These are phyloP conservation scores for Evansstolkia leycettana DNA, from an alignment of 495 filamentous ascomycete species.

Conservation along the genomic window DNA sequence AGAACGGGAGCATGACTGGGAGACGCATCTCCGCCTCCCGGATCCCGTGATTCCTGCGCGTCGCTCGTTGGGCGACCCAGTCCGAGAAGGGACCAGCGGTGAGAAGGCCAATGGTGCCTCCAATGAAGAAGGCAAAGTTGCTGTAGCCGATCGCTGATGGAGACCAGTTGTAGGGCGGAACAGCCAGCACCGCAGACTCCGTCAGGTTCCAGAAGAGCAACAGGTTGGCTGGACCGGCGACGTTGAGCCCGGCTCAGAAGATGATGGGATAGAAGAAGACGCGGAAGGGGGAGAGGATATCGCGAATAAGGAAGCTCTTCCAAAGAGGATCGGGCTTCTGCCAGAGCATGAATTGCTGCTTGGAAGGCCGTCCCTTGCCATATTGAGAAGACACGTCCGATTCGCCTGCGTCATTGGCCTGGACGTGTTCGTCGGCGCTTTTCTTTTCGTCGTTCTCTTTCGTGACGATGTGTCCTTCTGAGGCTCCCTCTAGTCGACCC, in stretches of 20 bases:
- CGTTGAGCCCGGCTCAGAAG: conserved; percentile 35
- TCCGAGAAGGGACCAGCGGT: conserved; percentile 44
- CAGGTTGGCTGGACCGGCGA: conserved; percentile 36
- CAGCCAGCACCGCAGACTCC: conserved; percentile 36
- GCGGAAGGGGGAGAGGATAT: conserved; percentile 32
- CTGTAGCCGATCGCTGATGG: conserved; percentile 28
- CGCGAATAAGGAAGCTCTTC: conserved; percentile 20
- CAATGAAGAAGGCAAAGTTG: conserved; percentile 30
- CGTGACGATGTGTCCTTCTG: conserved; percentile 5
- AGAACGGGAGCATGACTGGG: conserved; percentile 43
- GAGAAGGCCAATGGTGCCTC: conserved; percentile 34
- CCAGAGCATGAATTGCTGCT: conserved; percentile 31
- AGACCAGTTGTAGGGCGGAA: conserved; percentile 38
- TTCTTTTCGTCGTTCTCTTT: background rate
- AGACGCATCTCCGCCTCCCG: conserved; percentile 58
- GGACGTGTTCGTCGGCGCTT: background rate
- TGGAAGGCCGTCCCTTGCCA: conserved; percentile 28
- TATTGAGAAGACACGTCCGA: conserved; percentile 14
- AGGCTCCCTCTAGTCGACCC: conserved; percentile 6
- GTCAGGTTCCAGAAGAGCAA: conserved; percentile 47
- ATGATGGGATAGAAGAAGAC: conserved; percentile 46
- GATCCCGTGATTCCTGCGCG: conserved; percentile 39
- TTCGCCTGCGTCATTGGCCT: conserved; percentile 8
- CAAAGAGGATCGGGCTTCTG: conserved; percentile 26
- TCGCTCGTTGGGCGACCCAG: conserved; percentile 37